phyloP scores from a whole-genome alignment of 2,329 filamentous ascomycete species.

The Dothiorella sarmentorum region DNA sequence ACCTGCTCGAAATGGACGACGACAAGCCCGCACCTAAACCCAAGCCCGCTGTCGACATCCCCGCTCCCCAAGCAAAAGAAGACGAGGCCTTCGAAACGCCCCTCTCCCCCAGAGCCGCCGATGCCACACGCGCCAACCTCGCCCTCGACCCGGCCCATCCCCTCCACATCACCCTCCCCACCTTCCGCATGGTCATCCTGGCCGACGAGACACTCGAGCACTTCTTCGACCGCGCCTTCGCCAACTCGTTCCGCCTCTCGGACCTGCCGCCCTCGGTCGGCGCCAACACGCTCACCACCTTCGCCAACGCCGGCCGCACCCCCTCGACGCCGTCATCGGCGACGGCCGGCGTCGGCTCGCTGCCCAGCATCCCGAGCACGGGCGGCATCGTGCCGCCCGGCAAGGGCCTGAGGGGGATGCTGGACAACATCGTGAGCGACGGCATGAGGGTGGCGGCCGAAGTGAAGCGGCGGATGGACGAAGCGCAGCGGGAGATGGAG shows the following conservation, averaged over 20 bases:
- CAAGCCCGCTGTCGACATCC: slow-evolving; percentile 23
- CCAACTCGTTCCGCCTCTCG: slow-evolving; percentile 84
- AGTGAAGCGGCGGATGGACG: slow-evolving; percentile 88
- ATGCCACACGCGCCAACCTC: slow-evolving; percentile 61
- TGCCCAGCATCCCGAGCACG: slow-evolving; percentile 31
- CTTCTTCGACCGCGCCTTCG: slow-evolving; percentile 96
- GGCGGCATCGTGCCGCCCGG: slow-evolving; percentile 60
- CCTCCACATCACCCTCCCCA: slow-evolving; percentile 91
- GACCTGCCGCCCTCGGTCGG: slow-evolving; percentile 59
- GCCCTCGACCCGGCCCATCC: slow-evolving; percentile 91
- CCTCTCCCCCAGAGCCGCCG: slow-evolving; percentile 27
- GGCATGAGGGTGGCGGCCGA: slow-evolving; percentile 95
- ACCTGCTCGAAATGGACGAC: slow-evolving; percentile 58
- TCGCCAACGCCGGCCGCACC: slow-evolving; percentile 61
- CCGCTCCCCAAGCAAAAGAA: slow-evolving; percentile 24
- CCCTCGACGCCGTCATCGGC: slow-evolving; percentile 36
- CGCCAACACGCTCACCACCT: slow-evolving; percentile 79
- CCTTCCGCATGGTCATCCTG: slow-evolving; percentile 97
- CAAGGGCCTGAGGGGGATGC: slow-evolving; percentile 81
- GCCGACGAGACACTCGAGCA: slow-evolving; percentile 93
- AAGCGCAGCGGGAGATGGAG: slow-evolving; percentile 88
- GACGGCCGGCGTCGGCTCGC: slow-evolving; percentile 25
- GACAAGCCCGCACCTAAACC: too few species aligned
- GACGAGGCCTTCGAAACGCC: slow-evolving; percentile 19
- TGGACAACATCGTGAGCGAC: slow-evolving; percentile 97